Evolutionary conservation across 805 yeast species (phyloP).

Genomic region (Kluyveromyces lactis): DNA sequence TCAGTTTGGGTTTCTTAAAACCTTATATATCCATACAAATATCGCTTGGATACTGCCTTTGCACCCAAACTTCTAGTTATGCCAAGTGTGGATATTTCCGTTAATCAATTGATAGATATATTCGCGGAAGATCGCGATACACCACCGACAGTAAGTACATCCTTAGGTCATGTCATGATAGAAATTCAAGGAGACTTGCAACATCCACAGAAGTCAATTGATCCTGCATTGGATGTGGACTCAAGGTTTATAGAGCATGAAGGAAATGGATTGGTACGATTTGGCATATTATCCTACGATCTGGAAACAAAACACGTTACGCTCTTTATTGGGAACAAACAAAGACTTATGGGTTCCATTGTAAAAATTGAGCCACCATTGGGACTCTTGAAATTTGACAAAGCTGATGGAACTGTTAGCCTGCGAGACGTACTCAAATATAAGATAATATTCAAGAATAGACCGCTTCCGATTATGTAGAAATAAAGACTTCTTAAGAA

Average conservation of each 20-base stretch:
- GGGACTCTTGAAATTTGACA: conserved; percentile 45
- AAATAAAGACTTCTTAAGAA: neutral
- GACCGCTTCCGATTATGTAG: conserved; percentile 76
- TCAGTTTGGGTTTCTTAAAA: too few relatives aligned
- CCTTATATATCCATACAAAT: too few relatives aligned
- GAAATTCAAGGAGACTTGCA: conserved; percentile 73
- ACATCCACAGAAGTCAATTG: conserved; percentile 23
- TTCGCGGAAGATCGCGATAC: conserved; percentile 10
- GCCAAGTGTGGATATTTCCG: conserved; percentile 23
- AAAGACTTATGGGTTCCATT: conserved; percentile 55
- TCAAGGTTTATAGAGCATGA: conserved; percentile 12
- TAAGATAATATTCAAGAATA: conserved; percentile 52
- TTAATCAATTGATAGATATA: conserved; percentile 16
- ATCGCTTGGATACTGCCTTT: too few relatives aligned
- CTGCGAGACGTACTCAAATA: conserved; percentile 51
- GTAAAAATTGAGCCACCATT: conserved; percentile 56
- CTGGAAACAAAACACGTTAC: conserved; percentile 37
- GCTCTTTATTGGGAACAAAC: conserved; percentile 58
- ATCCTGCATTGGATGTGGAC: conserved; percentile 28
- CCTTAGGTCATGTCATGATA: conserved; percentile 49
- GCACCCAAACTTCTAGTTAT: too few relatives aligned
- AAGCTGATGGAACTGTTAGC: conserved; percentile 31
- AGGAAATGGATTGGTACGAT: conserved; percentile 15
- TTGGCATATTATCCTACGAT: conserved; percentile 20
- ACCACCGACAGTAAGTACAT: conserved; percentile 28